phyloP scores from a whole-genome alignment of 305 asterid genomes.

The Coffea humblotiana region DNA sequence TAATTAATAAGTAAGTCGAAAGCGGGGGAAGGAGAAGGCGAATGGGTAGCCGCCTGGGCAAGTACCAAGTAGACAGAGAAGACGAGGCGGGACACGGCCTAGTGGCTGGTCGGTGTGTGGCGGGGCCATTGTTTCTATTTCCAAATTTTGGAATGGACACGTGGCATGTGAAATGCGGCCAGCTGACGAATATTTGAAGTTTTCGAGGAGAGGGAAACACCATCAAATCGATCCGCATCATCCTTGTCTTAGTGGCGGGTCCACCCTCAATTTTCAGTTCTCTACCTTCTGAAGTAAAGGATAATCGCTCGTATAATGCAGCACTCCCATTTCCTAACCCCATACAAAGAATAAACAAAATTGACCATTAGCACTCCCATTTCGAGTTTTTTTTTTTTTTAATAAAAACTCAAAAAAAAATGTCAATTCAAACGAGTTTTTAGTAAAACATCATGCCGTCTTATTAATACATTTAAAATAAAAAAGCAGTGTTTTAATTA shows the following conservation, averaged over 20 bases:
- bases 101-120: slow-evolving; percentile 25
- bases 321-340: too few species aligned
- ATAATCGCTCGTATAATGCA: background rate
- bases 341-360: too few species aligned
- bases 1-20: background rate
- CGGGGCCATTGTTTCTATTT: slow-evolving; percentile 15
- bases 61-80: background rate
- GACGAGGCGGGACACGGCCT: background rate
- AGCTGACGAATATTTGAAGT: slow-evolving; percentile 34
- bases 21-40: background rate
- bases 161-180: slow-evolving; percentile 39
- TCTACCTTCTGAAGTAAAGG: slow-evolving; percentile 37
- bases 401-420: too few species aligned
- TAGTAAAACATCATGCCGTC: too few species aligned
- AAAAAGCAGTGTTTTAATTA: too few species aligned
- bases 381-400: too few species aligned
- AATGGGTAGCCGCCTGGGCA: background rate
- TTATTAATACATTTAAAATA: too few species aligned
- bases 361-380: too few species aligned
- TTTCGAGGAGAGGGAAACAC: slow-evolving; percentile 33
- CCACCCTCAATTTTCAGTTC: slow-evolving; percentile 21
- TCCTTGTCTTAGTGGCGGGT: slow-evolving; percentile 34
- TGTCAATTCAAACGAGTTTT: too few species aligned
- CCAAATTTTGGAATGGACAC: slow-evolving; percentile 22
- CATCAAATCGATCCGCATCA: slow-evolving; percentile 31